Percentiles rank a stretch among this genome's conserved stretches.
Evolutionary conservation across 2,329 filamentous ascomycete species (phyloP).

Genomic region (Aspergillus glaucus): DNA sequence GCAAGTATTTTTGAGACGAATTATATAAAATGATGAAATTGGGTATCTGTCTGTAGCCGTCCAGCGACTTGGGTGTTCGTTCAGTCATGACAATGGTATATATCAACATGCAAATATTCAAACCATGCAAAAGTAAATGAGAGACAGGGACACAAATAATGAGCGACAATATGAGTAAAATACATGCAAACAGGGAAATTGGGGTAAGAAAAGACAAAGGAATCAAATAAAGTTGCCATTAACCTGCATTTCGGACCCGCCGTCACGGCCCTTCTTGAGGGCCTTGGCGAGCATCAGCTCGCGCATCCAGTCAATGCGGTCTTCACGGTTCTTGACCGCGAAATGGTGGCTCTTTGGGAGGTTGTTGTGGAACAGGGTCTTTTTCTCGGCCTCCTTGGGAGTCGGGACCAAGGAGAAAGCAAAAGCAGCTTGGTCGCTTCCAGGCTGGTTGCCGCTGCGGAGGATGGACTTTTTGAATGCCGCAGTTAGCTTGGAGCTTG

Average conservation of each 20-base stretch:
- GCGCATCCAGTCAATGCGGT: slow-evolving; percentile 81
- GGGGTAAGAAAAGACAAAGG: background rate
- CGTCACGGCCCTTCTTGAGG: slow-evolving; percentile 24
- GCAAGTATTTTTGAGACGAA: background rate
- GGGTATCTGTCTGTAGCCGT: slow-evolving; percentile 6
- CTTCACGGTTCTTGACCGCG: slow-evolving; percentile 76
- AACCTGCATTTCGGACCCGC: slow-evolving; percentile 20
- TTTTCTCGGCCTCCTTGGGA: slow-evolving; percentile 37
- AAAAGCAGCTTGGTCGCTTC: slow-evolving; percentile 29
- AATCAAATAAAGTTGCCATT: slow-evolving; percentile 26
- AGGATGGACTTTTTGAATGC: slow-evolving; percentile 63
- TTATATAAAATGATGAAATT: background rate
- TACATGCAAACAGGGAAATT: background rate
- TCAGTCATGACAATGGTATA: slow-evolving; percentile 4
- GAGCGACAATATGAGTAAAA: background rate
- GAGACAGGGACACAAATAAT: background rate
- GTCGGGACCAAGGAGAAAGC: slow-evolving; percentile 39
- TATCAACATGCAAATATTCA: background rate
- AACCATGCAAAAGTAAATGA: background rate
- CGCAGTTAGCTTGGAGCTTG: slow-evolving; percentile 73
- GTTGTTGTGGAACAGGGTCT: slow-evolving; percentile 38
- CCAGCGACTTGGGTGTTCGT: slow-evolving; percentile 6
- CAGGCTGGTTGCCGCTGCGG: slow-evolving; percentile 25
- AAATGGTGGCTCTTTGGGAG: slow-evolving; percentile 88
- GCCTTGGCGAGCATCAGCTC: slow-evolving; percentile 44